phyloP scores from a whole-genome alignment of 345 rosid species.

The Pugionium dolabratum region DNA sequence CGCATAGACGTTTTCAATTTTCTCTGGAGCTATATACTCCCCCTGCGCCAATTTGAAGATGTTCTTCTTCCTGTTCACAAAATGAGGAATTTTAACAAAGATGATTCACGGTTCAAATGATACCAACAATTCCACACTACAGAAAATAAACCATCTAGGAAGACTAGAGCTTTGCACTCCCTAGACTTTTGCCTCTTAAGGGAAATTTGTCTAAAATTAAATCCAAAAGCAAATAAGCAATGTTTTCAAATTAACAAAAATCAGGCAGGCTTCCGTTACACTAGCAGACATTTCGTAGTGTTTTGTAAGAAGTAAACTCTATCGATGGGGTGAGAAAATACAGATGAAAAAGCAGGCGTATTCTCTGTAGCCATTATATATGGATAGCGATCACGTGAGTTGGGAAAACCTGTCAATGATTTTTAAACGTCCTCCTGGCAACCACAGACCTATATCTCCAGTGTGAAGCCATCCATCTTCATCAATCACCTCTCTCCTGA shows the following conservation, averaged over 20 bases:
- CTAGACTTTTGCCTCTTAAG: too few relatives aligned
- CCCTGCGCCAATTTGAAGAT: slow-evolving; percentile 98
- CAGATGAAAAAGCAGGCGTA: background rate
- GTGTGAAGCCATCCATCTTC: slow-evolving; percentile 97
- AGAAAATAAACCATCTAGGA: background rate
- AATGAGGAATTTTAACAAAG: slow-evolving; percentile 5
- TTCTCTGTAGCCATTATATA: slow-evolving; percentile 4
- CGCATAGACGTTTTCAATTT: slow-evolving; percentile 91
- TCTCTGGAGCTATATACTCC: slow-evolving; percentile 99
- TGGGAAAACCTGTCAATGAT: slow-evolving; percentile 77
- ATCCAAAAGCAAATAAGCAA: too few relatives aligned
- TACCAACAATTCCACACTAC: too few relatives aligned
- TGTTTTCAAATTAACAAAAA: too few relatives aligned
- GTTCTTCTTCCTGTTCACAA: slow-evolving; percentile 82
- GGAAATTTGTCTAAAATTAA: too few relatives aligned
- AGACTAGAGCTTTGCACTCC: background rate
- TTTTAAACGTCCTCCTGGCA: slow-evolving; percentile 90
- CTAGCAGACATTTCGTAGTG: too few relatives aligned
- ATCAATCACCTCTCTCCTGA: slow-evolving; percentile 88
- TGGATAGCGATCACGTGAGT: slow-evolving; percentile 11
- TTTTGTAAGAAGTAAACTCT: too few relatives aligned
- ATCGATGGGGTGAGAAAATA: too few relatives aligned
- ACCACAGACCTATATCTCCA: slow-evolving; percentile 93
- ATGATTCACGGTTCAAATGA: background rate
- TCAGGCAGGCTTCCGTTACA: too few relatives aligned